Conservation (phyloP, 2,329 filamentous ascomycete genomes). For the Pseudonectria buxi region DNA sequence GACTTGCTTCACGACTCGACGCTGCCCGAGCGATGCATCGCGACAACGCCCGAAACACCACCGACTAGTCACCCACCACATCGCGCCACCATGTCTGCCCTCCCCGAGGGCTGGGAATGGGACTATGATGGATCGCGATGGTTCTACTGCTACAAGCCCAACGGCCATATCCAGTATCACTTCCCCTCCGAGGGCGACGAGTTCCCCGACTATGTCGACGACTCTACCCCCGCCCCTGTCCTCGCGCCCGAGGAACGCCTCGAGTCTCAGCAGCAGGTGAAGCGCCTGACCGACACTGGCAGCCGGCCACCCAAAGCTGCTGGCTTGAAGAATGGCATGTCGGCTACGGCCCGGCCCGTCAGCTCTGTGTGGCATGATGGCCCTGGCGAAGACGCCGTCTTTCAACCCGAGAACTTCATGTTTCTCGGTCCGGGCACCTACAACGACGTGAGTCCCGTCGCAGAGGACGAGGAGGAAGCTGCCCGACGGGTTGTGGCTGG, state of each 20-base stretch:
- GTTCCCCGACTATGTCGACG: conserved; percentile 45
- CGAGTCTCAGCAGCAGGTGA: conserved; percentile 44
- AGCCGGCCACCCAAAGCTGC: conserved; percentile 1
- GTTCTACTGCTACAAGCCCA: conserved; percentile 51
- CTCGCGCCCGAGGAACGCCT: conserved; percentile 47
- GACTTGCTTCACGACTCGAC: no score
- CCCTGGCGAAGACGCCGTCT: conserved; percentile 30
- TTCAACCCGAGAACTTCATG: conserved; percentile 48
- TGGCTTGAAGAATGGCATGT: conserved; percentile 20
- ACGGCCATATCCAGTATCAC: conserved; percentile 47
- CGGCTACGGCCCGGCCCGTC: conserved; percentile 26
- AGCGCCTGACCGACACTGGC: conserved; percentile 24
- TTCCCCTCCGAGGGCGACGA: conserved; percentile 53
- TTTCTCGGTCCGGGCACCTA: conserved; percentile 42
- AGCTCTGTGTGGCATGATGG: conserved; percentile 27
- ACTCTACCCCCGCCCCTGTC: conserved; percentile 28
- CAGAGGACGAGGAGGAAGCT: conserved; percentile 32
- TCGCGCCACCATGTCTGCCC: conserved; percentile 24
- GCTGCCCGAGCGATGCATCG: conserved; percentile 4
- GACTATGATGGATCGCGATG: conserved; percentile 53
- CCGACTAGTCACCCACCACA: background rate
- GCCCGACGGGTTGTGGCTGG: conserved; percentile 22
- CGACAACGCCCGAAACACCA: background rate
- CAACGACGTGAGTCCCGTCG: conserved; percentile 38
- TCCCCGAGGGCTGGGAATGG: conserved; percentile 49